These are phyloP conservation scores for Cryptosporidium meleagridis DNA, from an alignment of 169 alveolate genomes.

Conservation along the genomic window DNA sequence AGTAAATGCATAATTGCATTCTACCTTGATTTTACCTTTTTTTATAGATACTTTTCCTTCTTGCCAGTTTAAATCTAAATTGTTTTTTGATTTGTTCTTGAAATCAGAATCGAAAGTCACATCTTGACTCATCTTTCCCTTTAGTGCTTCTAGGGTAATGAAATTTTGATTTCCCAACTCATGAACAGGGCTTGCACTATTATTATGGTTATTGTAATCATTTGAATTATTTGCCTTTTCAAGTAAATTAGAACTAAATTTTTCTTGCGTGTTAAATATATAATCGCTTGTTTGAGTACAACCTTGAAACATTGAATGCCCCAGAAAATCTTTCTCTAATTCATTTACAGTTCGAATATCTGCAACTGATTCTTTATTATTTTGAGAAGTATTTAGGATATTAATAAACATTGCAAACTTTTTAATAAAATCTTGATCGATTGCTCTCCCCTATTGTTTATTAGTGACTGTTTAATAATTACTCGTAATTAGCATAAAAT, in stretches of 20 bases:
- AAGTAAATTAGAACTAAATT: not conserved
- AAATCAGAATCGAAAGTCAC: not conserved
- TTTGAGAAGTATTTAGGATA: conserved; percentile 16
- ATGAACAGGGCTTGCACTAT: not conserved
- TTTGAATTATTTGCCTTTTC: not conserved
- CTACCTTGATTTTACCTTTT: conserved; percentile 39
- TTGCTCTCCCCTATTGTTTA: not conserved
- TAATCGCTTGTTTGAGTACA: conserved; percentile 28
- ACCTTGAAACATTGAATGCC: not conserved
- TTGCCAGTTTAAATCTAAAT: conserved; percentile 60
- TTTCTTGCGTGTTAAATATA: conserved; percentile 27
- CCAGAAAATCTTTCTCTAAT: conserved; percentile 12
- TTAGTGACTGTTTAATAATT: conserved; percentile 1
- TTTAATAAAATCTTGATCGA: conserved; percentile 50
- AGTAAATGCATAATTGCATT: conserved; percentile 68
- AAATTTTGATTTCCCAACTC: conserved; percentile 12
- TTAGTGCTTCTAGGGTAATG: conserved; percentile 32
- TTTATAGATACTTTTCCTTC: conserved; percentile 64
- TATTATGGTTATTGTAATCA: conserved; percentile 10
- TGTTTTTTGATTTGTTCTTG: conserved; percentile 14
- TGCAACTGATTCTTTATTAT: not conserved
- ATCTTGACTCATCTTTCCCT: conserved; percentile 68
- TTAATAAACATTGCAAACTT: conserved; percentile 47
- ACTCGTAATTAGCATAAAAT: not conserved
- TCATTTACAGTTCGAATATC: conserved; percentile 28